Conservation (phyloP, 805 yeast species). For the Spathaspora hagerdaliae region DNA sequence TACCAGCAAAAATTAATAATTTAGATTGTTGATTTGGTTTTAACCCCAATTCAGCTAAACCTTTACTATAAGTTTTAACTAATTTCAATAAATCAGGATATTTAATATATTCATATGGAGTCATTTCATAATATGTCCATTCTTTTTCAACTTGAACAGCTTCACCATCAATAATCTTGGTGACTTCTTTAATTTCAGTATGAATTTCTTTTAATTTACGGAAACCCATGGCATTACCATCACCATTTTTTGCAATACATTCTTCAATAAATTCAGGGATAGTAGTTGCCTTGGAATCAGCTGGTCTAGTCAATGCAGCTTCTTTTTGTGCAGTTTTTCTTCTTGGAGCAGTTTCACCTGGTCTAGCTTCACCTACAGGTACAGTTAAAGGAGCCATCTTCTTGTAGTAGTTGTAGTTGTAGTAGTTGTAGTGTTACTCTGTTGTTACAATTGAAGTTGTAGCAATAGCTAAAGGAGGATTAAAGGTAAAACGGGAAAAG, state of each 20-base stretch:
- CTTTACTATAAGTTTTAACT: constrained; percentile 62
- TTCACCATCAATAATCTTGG: constrained; percentile 76
- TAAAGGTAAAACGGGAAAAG: no score
- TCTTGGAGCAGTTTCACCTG: constrained; percentile 82
- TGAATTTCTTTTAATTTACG: constrained; percentile 74
- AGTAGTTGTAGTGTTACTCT: no score
- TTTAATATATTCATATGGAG: constrained; percentile 64
- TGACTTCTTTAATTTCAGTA: constrained; percentile 68
- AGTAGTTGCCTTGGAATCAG: constrained; percentile 58
- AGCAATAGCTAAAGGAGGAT: no score
- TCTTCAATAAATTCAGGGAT: constrained; percentile 67
- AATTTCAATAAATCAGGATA: constrained; percentile 52
- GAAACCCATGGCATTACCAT: constrained; percentile 63
- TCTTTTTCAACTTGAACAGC: constrained; percentile 69
- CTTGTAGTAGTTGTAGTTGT: no score
- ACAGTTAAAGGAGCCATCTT: constrained; percentile 34
- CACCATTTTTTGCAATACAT: constrained; percentile 54
- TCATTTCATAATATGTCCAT: constrained; percentile 82
- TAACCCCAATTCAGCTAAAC: constrained; percentile 71
- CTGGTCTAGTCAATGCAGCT: constrained; percentile 56
- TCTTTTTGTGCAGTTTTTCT: constrained; percentile 53
- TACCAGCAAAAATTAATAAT: constrained; percentile 82
- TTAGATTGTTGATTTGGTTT: constrained; percentile 55
- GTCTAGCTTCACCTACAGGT: constrained; percentile 66
- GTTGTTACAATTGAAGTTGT: no score